Percentiles rank a stretch among this genome's conserved stretches.
Evolutionary conservation across 2,329 filamentous ascomycete species (phyloP).

Genomic region (Xylaria sp.): DNA sequence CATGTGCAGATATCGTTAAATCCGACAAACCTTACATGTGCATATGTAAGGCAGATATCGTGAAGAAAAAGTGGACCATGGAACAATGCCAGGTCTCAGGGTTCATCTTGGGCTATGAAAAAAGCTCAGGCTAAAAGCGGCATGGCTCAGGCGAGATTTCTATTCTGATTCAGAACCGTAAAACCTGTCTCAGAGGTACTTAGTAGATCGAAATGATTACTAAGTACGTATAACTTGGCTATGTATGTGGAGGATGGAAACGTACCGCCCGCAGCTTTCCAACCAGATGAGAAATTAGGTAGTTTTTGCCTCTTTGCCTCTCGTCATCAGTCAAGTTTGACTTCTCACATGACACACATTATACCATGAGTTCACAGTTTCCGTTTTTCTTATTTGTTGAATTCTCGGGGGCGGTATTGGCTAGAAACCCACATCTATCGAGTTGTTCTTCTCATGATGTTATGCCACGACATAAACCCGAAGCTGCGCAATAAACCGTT

Average conservation of each 20-base stretch:
- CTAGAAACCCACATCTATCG: not conserved
- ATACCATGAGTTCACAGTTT: not conserved
- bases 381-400: not conserved
- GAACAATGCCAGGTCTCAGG: too few species aligned
- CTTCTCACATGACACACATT: not conserved
- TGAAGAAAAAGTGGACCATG: too few species aligned
- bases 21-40: too few species aligned
- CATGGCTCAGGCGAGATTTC: not conserved
- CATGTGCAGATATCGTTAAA: too few species aligned
- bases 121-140: too few species aligned
- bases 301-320: not conserved
- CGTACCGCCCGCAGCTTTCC: too few species aligned
- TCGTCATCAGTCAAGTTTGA: not conserved
- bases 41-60: too few species aligned
- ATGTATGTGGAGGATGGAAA: too few species aligned
- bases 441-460: not conserved
- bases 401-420: not conserved
- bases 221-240: too few species aligned
- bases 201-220: too few species aligned
- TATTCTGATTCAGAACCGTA: too few species aligned
- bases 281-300: not conserved
- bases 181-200: too few species aligned
- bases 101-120: not conserved
- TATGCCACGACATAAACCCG: constrained; percentile 8
- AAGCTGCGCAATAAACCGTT: constrained; percentile 1